Conservation (phyloP, 2,329 filamentous ascomycete species). For the Hypoxylon sp. region DNA sequence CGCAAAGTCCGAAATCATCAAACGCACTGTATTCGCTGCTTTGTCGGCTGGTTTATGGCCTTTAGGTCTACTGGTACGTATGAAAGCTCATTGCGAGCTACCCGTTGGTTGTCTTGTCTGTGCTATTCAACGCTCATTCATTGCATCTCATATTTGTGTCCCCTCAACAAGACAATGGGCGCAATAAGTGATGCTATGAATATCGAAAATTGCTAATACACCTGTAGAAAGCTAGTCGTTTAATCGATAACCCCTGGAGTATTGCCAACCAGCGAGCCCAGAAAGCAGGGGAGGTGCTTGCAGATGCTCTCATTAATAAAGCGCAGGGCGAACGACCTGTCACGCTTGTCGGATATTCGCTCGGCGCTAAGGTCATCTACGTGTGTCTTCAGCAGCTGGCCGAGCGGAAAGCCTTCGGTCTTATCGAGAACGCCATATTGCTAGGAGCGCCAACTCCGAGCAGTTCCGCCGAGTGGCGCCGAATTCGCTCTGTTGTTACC, state of each 20-base stretch:
- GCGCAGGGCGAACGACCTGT: slow-evolving; percentile 88
- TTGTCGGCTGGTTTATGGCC: slow-evolving; percentile 75
- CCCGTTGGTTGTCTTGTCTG: background rate
- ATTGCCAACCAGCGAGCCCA: slow-evolving; percentile 84
- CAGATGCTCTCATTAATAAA: slow-evolving; percentile 85
- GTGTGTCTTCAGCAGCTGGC: slow-evolving; percentile 84
- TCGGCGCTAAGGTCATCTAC: slow-evolving; percentile 86
- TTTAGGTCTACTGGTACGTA: slow-evolving; percentile 64
- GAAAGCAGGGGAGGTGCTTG: slow-evolving; percentile 79
- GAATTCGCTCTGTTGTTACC: slow-evolving; percentile 82
- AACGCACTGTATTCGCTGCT: slow-evolving; percentile 67
- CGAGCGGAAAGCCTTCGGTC: slow-evolving; percentile 82
- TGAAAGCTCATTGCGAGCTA: background rate
- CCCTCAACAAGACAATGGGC: background rate
- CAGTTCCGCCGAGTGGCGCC: slow-evolving; percentile 79
- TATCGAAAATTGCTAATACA: slow-evolving; percentile 5
- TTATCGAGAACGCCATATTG: slow-evolving; percentile 86
- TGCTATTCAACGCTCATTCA: background rate
- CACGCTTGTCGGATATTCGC: slow-evolving; percentile 84
- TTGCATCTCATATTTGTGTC: background rate
- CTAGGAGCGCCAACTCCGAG: slow-evolving; percentile 87
- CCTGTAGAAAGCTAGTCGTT: slow-evolving; percentile 71
- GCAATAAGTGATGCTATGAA: background rate
- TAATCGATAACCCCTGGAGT: slow-evolving; percentile 87
- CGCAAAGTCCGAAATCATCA: slow-evolving; percentile 70